Percentiles rank a stretch among this genome's conserved stretches.
phyloP scores from a whole-genome alignment of 495 filamentous ascomycete species.

The Aspergillus baeticus region DNA sequence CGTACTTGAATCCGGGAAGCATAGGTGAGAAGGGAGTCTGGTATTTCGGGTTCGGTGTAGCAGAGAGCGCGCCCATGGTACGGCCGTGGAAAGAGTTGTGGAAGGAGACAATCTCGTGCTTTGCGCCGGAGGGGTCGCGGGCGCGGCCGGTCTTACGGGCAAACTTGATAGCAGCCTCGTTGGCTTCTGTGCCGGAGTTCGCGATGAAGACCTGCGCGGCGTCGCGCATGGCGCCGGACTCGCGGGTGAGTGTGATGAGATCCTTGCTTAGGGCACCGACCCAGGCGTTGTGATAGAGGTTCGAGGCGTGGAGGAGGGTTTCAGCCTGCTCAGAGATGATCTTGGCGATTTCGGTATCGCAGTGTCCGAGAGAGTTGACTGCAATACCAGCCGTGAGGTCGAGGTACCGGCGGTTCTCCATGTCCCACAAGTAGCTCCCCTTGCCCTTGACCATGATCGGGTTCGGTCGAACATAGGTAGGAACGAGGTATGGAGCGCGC shows the following conservation, averaged over 20 bases:
- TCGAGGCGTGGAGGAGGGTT: constrained; percentile 84
- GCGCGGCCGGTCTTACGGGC: constrained; percentile 84
- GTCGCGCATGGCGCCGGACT: constrained; percentile 75
- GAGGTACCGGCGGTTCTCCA: constrained; percentile 84
- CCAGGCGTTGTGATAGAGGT: constrained; percentile 96
- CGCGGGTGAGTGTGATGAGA: constrained; percentile 74
- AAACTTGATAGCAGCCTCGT: constrained; percentile 97
- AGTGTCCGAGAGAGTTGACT: constrained; percentile 89
- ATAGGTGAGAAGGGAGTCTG: constrained; percentile 93
- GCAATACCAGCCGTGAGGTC: constrained; percentile 97
- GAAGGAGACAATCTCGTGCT: constrained; percentile 87
- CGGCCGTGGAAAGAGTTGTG: constrained; percentile 90
- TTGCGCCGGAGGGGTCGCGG: constrained; percentile 64
- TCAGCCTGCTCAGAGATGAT: constrained; percentile 76
- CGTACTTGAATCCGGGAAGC: constrained; percentile 89
- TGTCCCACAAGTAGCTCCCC: constrained; percentile 85
- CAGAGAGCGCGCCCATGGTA: constrained; percentile 88
- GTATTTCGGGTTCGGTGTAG: constrained; percentile 98
- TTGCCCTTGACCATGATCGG: constrained; percentile 85
- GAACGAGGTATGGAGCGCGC: constrained; percentile 83
- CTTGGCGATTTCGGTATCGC: constrained; percentile 66
- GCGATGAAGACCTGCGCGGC: constrained; percentile 86
- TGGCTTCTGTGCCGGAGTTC: constrained; percentile 93
- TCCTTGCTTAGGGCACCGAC: constrained; percentile 80
- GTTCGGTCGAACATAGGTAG: constrained; percentile 89